Base-by-base conservation (phyloP, 1,139 yeast species). In the Scheffersomyces stambukii region DNA sequence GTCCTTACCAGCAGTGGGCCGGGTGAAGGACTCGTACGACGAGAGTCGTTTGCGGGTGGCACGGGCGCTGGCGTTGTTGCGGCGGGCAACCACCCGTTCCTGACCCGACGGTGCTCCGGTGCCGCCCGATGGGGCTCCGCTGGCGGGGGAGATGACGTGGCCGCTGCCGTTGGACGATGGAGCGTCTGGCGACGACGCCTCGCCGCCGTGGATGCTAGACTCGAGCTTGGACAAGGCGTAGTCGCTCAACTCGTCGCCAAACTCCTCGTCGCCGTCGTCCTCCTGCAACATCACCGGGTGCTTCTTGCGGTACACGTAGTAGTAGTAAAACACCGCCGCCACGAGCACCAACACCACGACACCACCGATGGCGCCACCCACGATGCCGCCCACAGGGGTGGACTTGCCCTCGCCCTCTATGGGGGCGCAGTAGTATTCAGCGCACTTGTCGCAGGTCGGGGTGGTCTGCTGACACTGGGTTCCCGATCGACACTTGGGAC, bases 351-450 rank as follows among this genome's bases (percentile, higher is more conserved):
- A 13, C 2, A 70, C 45, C 3, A 60, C 64, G 3, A 67, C 54
- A 6, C 74, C 75, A 8, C 80, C 83, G 2, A 73, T 64, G 2
- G 75, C 76, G 16, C 84, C 84, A 5, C 84, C 88, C 0, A 77
- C 76, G 2, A 79, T 70, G 3, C 77, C 83, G 12, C 85, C 84
- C 8, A 59, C 44, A 3, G 60, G 57, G 6, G 53, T 23, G 12
- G 43, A 28, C 5, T 41, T 24, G 5, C 32, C 29, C 13, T 31
- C 24, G 4, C 26, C 21, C 12, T 41, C 46, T 12, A 38, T 31
- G 2, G 48, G 46, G 2, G 58, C 54, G 52, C 89, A 81, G 40
- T 64, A 66, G n/a, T 70, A 66, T 11, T 54, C 49, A 0, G 88
- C 73, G 53, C 93, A 82, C 31, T 57, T 34, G 7, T 50, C 30